These are phyloP conservation scores for Mortierella polycephala DNA, from an alignment of 371 early-diverging fungal genomes.

Conservation along the genomic window DNA sequence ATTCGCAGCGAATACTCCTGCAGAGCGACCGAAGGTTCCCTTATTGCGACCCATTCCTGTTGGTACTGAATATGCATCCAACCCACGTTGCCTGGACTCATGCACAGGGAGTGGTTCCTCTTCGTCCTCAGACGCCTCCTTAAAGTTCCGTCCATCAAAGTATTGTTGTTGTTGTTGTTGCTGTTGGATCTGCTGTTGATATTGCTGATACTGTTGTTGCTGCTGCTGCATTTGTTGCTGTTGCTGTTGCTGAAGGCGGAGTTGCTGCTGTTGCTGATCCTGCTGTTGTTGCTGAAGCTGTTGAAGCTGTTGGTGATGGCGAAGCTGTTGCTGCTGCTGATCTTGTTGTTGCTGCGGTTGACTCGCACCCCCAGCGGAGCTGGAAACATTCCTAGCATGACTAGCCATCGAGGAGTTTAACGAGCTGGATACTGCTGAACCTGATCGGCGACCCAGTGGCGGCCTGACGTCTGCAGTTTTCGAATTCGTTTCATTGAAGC, in stretches of 20 bases:
- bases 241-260: constrained; percentile 30
- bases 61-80: constrained; percentile 44
- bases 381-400: constrained; percentile 20
- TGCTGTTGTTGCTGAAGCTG: constrained; percentile 19
- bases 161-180: constrained; percentile 26
- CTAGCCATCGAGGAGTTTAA: constrained; percentile 22
- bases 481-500: constrained; percentile 20
- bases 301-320: constrained; percentile 16
- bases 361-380: constrained; percentile 23
- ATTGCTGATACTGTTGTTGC: constrained; percentile 5
- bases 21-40: constrained; percentile 20
- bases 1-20: constrained; percentile 14
- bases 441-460: constrained; percentile 52
- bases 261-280: constrained; percentile 25
- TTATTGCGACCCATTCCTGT: constrained; percentile 5
- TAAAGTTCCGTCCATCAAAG: constrained; percentile 38
- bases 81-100: constrained; percentile 40
- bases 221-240: constrained; percentile 18
- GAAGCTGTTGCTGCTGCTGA: constrained; percentile 15
- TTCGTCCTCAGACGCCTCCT: constrained; percentile 49
- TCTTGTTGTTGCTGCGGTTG: constrained; percentile 46
- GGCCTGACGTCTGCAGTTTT: constrained; percentile 38
- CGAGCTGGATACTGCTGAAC: constrained; percentile 11
- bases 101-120: constrained; percentile 52
- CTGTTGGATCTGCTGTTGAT: constrained; percentile 31